phyloP scores from a whole-genome alignment of 148 eudicot genomes.

The Drosera capensis region DNA sequence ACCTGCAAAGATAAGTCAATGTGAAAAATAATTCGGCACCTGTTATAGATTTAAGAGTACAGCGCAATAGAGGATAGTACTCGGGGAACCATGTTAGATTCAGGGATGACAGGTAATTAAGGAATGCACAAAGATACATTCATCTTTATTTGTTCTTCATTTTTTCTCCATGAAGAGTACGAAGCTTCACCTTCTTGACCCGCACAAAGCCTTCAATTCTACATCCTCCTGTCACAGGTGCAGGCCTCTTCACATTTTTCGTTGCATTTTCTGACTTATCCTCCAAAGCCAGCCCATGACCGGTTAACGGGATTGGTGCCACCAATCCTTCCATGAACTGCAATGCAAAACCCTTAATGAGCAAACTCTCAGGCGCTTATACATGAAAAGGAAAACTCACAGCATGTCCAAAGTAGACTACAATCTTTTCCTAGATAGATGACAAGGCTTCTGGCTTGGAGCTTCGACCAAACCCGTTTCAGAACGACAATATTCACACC shows the following conservation, averaged over 20 bases:
- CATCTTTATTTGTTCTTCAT: not conserved
- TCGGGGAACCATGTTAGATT: not conserved
- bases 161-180: slow-evolving; percentile 1
- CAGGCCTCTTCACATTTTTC: slow-evolving; percentile 47
- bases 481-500: slow-evolving; percentile 25
- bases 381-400: no score
- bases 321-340: slow-evolving; percentile 71
- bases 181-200: slow-evolving; percentile 67
- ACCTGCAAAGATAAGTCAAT: slow-evolving; percentile 37
- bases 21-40: not conserved
- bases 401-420: no score
- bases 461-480: not conserved
- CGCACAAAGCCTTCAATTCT: slow-evolving; percentile 95
- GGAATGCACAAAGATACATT: not conserved
- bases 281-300: slow-evolving; percentile 33
- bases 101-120: slow-evolving; percentile 1
- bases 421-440: not conserved
- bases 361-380: no score
- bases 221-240: slow-evolving; percentile 80
- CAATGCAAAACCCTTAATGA: no score
- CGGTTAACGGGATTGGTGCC: slow-evolving; percentile 41
- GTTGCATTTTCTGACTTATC: slow-evolving; percentile 21
- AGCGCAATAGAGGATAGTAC: not conserved
- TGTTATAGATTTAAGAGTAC: not conserved
- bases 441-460: not conserved